phyloP scores from a whole-genome alignment of 2,329 filamentous ascomycete species.

The Neonectria magnoliae region DNA sequence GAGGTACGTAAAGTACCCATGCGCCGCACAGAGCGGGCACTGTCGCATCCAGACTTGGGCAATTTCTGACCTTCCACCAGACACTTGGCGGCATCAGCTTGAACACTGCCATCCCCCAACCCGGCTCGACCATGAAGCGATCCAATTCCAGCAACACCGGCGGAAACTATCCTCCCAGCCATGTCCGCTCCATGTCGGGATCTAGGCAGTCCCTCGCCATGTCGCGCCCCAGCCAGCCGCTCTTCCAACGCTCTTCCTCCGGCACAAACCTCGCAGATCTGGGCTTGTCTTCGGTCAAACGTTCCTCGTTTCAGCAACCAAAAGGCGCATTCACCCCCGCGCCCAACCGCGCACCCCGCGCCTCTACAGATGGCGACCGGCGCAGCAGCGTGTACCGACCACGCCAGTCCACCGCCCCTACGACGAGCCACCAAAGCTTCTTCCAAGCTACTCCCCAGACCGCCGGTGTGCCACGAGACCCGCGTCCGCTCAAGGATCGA shows the following conservation, averaged over 20 bases:
- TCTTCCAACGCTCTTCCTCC: constrained; percentile 86
- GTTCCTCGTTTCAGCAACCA: constrained; percentile 80
- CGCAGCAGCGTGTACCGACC: constrained; percentile 84
- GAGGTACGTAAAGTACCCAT: constrained; percentile 69
- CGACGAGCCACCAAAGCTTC: constrained; percentile 87
- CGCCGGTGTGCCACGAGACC: constrained; percentile 86
- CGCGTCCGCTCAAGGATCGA: constrained; percentile 84
- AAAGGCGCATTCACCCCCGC: constrained; percentile 74
- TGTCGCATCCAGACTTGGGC: constrained; percentile 28
- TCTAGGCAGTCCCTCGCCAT: constrained; percentile 88
- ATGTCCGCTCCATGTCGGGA: constrained; percentile 84
- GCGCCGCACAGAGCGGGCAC: constrained; percentile 20
- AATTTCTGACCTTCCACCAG: constrained; percentile 57
- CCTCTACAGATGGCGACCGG: constrained; percentile 63
- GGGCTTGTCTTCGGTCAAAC: constrained; percentile 84
- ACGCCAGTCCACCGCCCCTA: constrained; percentile 73
- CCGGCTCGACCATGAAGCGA: constrained; percentile 93
- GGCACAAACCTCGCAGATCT: constrained; percentile 82
- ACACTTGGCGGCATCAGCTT: constrained; percentile 86
- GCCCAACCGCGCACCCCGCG: constrained; percentile 51
- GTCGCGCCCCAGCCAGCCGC: constrained; percentile 83
- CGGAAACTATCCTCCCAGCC: constrained; percentile 71
- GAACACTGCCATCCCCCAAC: constrained; percentile 88
- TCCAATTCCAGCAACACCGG: constrained; percentile 77
- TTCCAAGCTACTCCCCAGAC: constrained; percentile 87